These are phyloP conservation scores for Phytopythium kandeliae DNA, from an alignment of 352 stramenopile genomes.

Conservation along the genomic window DNA sequence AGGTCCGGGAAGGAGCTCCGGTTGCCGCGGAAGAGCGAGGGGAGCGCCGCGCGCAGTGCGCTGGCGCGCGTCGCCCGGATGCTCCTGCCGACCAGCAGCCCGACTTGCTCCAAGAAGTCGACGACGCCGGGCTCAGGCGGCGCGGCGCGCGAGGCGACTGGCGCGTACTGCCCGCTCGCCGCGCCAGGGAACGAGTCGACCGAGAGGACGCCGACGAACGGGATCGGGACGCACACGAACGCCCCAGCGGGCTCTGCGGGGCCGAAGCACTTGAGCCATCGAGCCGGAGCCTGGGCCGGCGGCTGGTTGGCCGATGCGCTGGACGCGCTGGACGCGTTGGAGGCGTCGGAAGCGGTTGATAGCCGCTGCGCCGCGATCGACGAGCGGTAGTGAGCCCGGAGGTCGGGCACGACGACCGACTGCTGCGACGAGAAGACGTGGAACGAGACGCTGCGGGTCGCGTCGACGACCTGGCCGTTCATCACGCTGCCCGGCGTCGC, in stretches of 20 bases:
- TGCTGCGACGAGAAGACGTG: slow-evolving; percentile 43
- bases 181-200: slow-evolving; percentile 66
- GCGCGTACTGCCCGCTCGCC: slow-evolving; percentile 37
- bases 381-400: slow-evolving; percentile 18
- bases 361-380: background rate
- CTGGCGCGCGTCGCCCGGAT: slow-evolving; percentile 26
- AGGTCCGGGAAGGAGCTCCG: slow-evolving; percentile 29
- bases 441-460: slow-evolving; percentile 40
- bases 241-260: slow-evolving; percentile 12
- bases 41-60: slow-evolving; percentile 14
- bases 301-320: background rate
- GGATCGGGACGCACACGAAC: slow-evolving; percentile 68
- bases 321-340: too few species aligned
- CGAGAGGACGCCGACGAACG: slow-evolving; percentile 56
- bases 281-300: background rate
- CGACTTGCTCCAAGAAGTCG: slow-evolving; percentile 35
- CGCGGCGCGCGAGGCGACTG: background rate
- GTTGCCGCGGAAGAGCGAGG: slow-evolving; percentile 57
- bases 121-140: slow-evolving; percentile 59
- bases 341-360: background rate
- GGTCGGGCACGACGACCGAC: slow-evolving; percentile 39
- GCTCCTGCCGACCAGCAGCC: slow-evolving; percentile 39
- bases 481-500: slow-evolving; percentile 48
- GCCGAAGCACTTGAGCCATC: slow-evolving; percentile 28
- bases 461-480: slow-evolving; percentile 30